Percentiles rank a stretch among this genome's conserved stretches.
phyloP scores from a whole-genome alignment of 352 stramenopile species.

The Phytophthora ramorum region DNA sequence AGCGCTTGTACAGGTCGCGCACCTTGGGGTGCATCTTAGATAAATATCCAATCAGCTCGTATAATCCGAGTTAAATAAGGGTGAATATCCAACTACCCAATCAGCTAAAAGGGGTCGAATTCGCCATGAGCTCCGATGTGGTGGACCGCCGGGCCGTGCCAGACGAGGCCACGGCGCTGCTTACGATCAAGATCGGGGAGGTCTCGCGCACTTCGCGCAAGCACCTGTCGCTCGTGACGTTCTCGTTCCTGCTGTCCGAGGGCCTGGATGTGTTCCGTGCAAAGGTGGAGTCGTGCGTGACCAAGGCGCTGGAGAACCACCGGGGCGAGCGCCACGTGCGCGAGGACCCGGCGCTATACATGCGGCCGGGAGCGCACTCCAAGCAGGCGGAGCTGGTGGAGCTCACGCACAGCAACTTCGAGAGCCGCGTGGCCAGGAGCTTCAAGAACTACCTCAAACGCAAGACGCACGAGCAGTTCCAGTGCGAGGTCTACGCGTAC shows the following conservation, averaged over 20 bases:
- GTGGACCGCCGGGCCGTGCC: slow-evolving; percentile 42
- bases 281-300: slow-evolving; percentile 67
- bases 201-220: slow-evolving; percentile 75
- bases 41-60: slow-evolving; percentile 6
- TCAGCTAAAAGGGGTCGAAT: slow-evolving; percentile 18
- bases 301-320: slow-evolving; percentile 57
- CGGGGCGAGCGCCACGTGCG: slow-evolving; percentile 56
- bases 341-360: slow-evolving; percentile 77
- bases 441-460: slow-evolving; percentile 86
- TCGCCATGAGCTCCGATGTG: slow-evolving; percentile 1
- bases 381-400: slow-evolving; percentile 85
- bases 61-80: background rate
- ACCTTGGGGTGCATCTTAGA: slow-evolving; percentile 92
- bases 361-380: slow-evolving; percentile 74
- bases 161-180: slow-evolving; percentile 66
- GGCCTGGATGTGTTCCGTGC: slow-evolving; percentile 78
- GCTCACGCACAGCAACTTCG: slow-evolving; percentile 71
- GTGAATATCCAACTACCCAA: slow-evolving; percentile 10
- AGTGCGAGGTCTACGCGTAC: slow-evolving; percentile 80
- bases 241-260: slow-evolving; percentile 73
- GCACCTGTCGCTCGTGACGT: slow-evolving; percentile 63
- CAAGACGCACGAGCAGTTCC: slow-evolving; percentile 60
- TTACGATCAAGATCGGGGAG: slow-evolving; percentile 84
- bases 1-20: slow-evolving; percentile 95
- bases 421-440: slow-evolving; percentile 68